A percentile compares a stretch with the other conserved stretches of the same genome.
phyloP scores from a whole-genome alignment of 805 yeast genomes.

The Kazachstania martiniae region DNA sequence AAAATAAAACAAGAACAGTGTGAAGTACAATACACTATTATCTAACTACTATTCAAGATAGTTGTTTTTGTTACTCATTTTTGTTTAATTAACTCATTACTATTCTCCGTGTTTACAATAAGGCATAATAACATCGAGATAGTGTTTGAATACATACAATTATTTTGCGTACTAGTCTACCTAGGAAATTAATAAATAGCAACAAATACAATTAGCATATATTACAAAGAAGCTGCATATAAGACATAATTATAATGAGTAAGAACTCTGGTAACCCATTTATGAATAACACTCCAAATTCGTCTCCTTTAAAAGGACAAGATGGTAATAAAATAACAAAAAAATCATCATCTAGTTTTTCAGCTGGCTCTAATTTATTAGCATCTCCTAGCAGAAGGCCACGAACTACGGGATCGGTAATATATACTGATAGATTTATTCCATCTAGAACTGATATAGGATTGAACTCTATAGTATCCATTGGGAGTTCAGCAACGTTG shows the following conservation, averaged over 20 bases:
- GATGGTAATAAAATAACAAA: slow-evolving; percentile 3
- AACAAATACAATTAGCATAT: no score
- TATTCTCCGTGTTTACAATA: no score
- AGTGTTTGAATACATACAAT: no score
- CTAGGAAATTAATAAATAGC: no score
- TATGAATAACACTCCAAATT: slow-evolving; percentile 24
- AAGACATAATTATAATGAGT: no score
- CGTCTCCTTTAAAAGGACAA: slow-evolving; percentile 23
- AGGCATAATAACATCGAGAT: no score
- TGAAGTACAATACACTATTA: no score
- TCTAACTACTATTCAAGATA: no score
- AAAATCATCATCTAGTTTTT: slow-evolving; percentile 10
- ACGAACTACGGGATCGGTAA: slow-evolving; percentile 23
- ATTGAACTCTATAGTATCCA: slow-evolving; percentile 68
- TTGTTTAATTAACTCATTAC: no score
- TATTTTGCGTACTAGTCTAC: no score
- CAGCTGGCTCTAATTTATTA: slow-evolving; percentile 14
- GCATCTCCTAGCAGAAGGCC: slow-evolving; percentile 26
- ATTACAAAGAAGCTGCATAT: no score
- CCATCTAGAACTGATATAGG: slow-evolving; percentile 83
- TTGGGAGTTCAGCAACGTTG: slow-evolving; percentile 19
- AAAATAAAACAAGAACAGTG: background rate
- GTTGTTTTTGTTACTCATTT: no score
- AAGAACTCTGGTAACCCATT: slow-evolving; percentile 18
- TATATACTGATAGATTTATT: slow-evolving; percentile 76